Percentiles rank a stretch among this genome's conserved stretches.
These are phyloP conservation scores for Daldinia loculata DNA, from an alignment of 495 filamentous ascomycete genomes.

Conservation along the genomic window DNA sequence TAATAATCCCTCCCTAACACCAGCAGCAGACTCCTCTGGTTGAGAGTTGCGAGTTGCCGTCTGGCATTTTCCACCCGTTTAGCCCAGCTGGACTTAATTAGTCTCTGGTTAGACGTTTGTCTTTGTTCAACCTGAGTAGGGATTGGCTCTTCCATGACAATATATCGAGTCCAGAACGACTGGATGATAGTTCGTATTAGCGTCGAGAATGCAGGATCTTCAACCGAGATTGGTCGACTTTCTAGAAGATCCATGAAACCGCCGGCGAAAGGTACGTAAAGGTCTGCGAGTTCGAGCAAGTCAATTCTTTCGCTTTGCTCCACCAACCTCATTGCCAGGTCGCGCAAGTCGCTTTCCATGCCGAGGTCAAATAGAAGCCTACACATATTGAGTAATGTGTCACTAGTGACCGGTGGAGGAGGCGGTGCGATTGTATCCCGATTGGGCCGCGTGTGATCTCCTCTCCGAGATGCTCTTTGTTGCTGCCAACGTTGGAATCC, in stretches of 20 bases:
- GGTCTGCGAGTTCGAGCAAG: slow-evolving; percentile 3
- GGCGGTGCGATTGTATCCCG: background rate
- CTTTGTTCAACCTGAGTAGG: background rate
- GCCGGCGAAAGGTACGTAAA: slow-evolving; percentile 14
- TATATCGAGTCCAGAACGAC: slow-evolving; percentile 7
- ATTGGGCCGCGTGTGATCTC: background rate
- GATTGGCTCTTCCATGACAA: background rate
- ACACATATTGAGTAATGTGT: slow-evolving; percentile 7
- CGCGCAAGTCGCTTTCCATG: slow-evolving; percentile 10
- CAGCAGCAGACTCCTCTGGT: background rate
- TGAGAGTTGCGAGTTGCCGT: background rate
- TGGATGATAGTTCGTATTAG: slow-evolving; percentile 9
- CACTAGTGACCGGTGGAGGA: slow-evolving; percentile 9
- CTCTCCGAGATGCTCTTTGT: background rate
- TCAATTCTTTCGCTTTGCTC: slow-evolving; percentile 12
- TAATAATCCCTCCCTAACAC: slow-evolving; percentile 11
- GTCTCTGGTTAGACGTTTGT: background rate
- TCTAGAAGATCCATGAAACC: slow-evolving; percentile 1
- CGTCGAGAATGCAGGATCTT: background rate
- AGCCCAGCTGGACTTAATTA: background rate
- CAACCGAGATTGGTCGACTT: background rate
- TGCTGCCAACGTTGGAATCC: slow-evolving; percentile 11
- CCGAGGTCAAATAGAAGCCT: slow-evolving; percentile 7
- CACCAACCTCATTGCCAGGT: background rate
- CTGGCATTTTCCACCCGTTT: background rate